Percentiles rank a stretch among this genome's conserved stretches.
These are phyloP conservation scores for Salix purpurea DNA, from an alignment of 345 rosid genomes.

Conservation along the genomic window DNA sequence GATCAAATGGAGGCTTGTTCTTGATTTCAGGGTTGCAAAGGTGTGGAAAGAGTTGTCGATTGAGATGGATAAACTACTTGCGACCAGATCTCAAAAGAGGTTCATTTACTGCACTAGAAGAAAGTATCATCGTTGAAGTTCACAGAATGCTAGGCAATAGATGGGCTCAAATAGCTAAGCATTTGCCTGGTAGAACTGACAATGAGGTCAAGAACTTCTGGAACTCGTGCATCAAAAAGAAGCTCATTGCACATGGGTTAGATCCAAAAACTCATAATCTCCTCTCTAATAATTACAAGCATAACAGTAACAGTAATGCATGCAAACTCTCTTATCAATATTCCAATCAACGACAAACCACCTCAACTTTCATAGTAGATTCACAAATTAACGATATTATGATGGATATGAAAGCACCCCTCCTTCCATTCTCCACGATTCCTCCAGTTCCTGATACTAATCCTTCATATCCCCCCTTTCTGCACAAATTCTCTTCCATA, in stretches of 20 bases:
- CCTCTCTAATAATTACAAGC: constrained; percentile 17
- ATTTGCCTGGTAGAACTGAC: constrained; percentile 65
- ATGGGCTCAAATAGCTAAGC: constrained; percentile 69
- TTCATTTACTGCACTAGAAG: constrained; percentile 45
- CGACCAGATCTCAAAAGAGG: constrained; percentile 64
- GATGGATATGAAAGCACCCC: constrained; percentile 15
- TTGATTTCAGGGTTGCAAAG: constrained; percentile 44
- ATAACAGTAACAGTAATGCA: background rate
- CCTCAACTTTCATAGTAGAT: constrained; percentile 7
- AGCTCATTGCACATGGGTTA: constrained; percentile 52
- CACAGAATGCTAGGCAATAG: constrained; percentile 54
- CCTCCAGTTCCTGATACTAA: background rate
- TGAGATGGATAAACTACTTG: constrained; percentile 63
- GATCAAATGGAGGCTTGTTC: background rate
- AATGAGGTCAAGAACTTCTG: constrained; percentile 66
- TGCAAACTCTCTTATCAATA: background rate
- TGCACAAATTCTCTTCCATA: background rate
- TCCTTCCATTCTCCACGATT: constrained; percentile 10
- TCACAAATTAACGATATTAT: constrained; percentile 5
- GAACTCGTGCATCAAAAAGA: constrained; percentile 61
- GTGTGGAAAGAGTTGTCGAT: constrained; percentile 64
- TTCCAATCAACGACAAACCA: background rate
- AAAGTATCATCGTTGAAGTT: constrained; percentile 46
- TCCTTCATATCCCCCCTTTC: background rate
- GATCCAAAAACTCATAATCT: constrained; percentile 57